Percentiles rank a stretch among this genome's conserved stretches.
Conservation (phyloP, 1,284 basidiomycete genomes). For the Golubevia sp. region DNA sequence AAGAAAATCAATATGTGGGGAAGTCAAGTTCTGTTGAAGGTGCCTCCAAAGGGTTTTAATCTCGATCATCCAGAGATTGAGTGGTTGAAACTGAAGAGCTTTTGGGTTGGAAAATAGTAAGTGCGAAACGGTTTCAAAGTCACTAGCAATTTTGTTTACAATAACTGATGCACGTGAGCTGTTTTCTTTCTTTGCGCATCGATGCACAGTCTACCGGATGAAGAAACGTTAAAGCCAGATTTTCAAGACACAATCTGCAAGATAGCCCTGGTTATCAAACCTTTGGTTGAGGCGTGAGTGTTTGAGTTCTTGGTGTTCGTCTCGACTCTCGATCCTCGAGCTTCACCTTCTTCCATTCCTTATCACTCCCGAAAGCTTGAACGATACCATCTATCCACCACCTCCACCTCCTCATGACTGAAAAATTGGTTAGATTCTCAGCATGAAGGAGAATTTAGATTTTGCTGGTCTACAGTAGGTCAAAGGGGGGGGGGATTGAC, state of each 20-base stretch:
- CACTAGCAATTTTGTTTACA: no score
- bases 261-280: slow-evolving; percentile 2
- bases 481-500: no score
- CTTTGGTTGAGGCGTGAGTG: neutral
- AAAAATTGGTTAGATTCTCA: no score
- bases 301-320: neutral
- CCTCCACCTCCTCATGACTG: no score
- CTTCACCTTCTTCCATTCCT: no score
- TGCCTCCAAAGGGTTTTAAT: slow-evolving; percentile 2
- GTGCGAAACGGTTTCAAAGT: no score
- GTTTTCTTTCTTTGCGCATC: neutral
- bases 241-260: slow-evolving; percentile 7
- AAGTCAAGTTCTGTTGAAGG: neutral
- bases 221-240: slow-evolving; percentile 1
- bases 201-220: slow-evolving; percentile 2
- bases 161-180: no score
- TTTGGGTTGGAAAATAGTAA: neutral
- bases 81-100: slow-evolving; percentile 6
- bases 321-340: no score
- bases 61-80: slow-evolving; percentile 2
- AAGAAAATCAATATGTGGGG: slow-evolving; percentile 2
- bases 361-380: no score
- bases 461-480: no score
- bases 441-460: no score
- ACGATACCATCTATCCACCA: no score